phyloP scores from a whole-genome alignment of 148 eudicot genomes.

The Diospyros lotus region DNA sequence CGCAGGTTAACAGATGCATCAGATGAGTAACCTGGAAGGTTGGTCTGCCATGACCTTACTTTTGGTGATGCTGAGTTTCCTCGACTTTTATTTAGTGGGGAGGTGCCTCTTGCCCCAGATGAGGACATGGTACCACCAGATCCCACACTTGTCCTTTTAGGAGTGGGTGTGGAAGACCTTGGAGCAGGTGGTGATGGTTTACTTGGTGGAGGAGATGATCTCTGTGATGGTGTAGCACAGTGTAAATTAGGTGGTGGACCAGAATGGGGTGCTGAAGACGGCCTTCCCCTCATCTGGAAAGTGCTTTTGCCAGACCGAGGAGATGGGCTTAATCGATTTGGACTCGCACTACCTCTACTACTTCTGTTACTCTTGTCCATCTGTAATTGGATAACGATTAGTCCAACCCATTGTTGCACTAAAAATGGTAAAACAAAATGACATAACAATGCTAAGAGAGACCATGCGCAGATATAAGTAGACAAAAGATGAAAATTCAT shows the following conservation, averaged over 20 bases:
- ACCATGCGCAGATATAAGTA: background rate
- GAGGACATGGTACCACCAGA: constrained; percentile 34
- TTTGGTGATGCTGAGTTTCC: constrained; percentile 85
- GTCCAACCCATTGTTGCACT: background rate
- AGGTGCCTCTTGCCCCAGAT: constrained; percentile 49
- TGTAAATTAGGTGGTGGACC: constrained; percentile 49
- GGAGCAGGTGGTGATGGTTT: constrained; percentile 60
- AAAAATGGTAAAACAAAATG: constrained; percentile 1
- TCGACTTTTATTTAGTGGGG: constrained; percentile 55
- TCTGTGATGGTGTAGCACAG: constrained; percentile 51
- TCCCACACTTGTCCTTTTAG: constrained; percentile 49
- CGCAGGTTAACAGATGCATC: constrained; percentile 96
- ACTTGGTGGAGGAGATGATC: constrained; percentile 71
- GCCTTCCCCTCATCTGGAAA: constrained; percentile 44
- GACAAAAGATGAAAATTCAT: constrained; percentile 1
- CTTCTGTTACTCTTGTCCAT: constrained; percentile 80
- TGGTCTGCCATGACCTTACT: constrained; percentile 71
- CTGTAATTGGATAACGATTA: constrained; percentile 31
- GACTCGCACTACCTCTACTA: constrained; percentile 89
- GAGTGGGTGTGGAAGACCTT: constrained; percentile 62
- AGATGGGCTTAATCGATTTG: constrained; percentile 85
- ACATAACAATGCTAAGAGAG: background rate
- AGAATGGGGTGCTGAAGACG: constrained; percentile 75
- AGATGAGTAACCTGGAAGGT: constrained; percentile 64
- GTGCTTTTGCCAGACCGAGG: constrained; percentile 50